These are phyloP conservation scores for Colletotrichum liriopes DNA, from an alignment of 2,329 filamentous ascomycete genomes.

Conservation along the genomic window DNA sequence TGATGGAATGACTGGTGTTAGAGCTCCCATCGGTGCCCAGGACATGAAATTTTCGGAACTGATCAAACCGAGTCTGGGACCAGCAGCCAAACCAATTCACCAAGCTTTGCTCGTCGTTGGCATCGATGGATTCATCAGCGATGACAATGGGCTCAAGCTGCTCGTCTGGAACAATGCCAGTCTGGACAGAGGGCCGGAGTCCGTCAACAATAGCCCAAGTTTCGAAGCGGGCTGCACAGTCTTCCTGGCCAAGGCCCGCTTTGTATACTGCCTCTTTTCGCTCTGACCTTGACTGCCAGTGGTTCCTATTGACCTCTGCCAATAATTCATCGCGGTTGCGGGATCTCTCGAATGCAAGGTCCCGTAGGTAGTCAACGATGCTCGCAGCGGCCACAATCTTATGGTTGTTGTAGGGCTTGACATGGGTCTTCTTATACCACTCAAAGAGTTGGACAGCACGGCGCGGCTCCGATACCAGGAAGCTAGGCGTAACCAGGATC, in stretches of 20 bases:
- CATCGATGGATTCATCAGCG: conserved; percentile 65
- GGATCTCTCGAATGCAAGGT: conserved; percentile 44
- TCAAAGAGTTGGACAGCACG: conserved; percentile 54
- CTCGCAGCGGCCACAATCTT: conserved; percentile 51
- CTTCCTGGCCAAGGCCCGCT: conserved; percentile 25
- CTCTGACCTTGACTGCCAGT: neutral
- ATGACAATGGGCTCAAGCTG: conserved; percentile 59
- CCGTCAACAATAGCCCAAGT: conserved; percentile 39
- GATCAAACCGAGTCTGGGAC: conserved; percentile 65
- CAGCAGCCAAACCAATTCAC: conserved; percentile 76
- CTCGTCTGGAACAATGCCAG: conserved; percentile 52
- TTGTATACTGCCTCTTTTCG: neutral
- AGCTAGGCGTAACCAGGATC: conserved; percentile 60
- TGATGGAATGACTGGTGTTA: conserved; percentile 27
- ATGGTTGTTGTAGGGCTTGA: conserved; percentile 10
- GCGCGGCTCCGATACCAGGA: conserved; percentile 56
- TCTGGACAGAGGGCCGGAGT: conserved; percentile 43
- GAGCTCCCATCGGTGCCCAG: conserved; percentile 61
- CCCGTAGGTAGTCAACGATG: conserved; percentile 50
- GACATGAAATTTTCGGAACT: conserved; percentile 69
- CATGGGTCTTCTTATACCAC: conserved; percentile 48
- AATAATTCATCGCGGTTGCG: conserved; percentile 11
- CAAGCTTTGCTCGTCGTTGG: conserved; percentile 74
- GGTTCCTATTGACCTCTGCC: neutral
- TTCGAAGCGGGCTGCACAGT: conserved; percentile 36